Conservation (phyloP, 352 stramenopile genomes). For the Pythium scleroteichum region DNA sequence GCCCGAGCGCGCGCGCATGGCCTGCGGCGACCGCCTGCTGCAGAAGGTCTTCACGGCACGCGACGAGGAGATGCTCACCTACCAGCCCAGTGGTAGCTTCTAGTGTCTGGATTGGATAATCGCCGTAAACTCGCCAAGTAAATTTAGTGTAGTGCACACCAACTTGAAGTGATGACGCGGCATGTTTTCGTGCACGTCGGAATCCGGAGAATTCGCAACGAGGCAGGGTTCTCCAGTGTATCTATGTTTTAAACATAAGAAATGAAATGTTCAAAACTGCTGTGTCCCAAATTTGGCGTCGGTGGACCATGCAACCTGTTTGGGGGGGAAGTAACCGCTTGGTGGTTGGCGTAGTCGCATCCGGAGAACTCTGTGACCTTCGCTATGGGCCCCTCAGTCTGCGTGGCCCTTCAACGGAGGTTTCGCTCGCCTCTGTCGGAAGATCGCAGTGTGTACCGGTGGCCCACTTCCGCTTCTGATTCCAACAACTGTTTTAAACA, state of each 20-base stretch:
- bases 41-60: conserved; percentile 69
- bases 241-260: conserved; percentile 29
- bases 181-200: conserved; percentile 14
- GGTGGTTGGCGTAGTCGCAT: neutral
- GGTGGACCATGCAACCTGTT: too few relatives aligned
- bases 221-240: neutral
- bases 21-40: conserved; percentile 65
- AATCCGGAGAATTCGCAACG: conserved; percentile 22
- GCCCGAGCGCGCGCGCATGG: conserved; percentile 83
- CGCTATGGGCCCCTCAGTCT: too few relatives aligned
- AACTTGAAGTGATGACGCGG: conserved; percentile 32
- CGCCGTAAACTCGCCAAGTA: neutral
- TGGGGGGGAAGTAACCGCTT: neutral
- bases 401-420: too few relatives aligned
- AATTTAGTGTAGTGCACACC: conserved; percentile 10
- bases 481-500: conserved; percentile 13
- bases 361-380: too few relatives aligned
- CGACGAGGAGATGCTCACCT: conserved; percentile 55
- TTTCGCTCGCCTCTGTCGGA: neutral
- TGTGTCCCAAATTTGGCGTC: neutral
- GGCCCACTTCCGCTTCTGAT: conserved; percentile 4
- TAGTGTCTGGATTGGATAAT: conserved; percentile 22
- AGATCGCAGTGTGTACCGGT: conserved; percentile 8
- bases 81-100: conserved; percentile 69
- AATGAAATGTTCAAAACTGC: neutral